These are phyloP conservation scores for Exophiala viscosa DNA, from an alignment of 2,329 filamentous ascomycete species.

Conservation along the genomic window DNA sequence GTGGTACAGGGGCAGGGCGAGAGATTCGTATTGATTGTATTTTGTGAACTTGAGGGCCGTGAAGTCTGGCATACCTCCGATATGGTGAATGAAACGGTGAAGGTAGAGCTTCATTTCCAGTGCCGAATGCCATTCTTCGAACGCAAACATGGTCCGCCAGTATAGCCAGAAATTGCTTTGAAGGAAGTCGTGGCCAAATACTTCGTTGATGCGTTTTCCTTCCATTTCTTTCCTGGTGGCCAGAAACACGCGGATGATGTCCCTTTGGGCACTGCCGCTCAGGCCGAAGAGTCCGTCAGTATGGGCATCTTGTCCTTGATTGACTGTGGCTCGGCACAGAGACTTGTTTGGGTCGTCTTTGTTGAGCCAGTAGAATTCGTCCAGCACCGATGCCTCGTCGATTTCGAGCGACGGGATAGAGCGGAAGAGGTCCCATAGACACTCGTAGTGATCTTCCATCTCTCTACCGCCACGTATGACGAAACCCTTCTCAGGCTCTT, in stretches of 20 bases:
- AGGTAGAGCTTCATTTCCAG: conserved; percentile 31
- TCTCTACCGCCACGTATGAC: conserved; percentile 36
- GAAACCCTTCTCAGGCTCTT: conserved; percentile 35
- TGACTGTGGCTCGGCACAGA: conserved; percentile 9
- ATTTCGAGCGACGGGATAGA: conserved; percentile 31
- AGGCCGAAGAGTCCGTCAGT: conserved; percentile 11
- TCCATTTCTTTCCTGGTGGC: conserved; percentile 28
- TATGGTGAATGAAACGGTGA: conserved; percentile 26
- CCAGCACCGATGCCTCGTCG: conserved; percentile 11
- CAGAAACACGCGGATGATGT: conserved; percentile 10
- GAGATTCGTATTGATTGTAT: conserved; percentile 31
- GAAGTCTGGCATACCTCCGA: conserved; percentile 23
- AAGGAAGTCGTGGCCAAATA: conserved; percentile 29
- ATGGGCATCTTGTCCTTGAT: conserved; percentile 12
- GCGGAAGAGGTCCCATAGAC: conserved; percentile 35
- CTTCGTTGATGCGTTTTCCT: conserved; percentile 32
- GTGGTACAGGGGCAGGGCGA: conserved; percentile 27
- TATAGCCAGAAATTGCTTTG: conserved; percentile 30
- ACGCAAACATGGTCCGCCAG: conserved; percentile 31
- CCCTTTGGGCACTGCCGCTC: conserved; percentile 5
- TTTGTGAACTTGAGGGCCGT: conserved; percentile 25
- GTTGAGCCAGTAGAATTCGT: conserved; percentile 19
- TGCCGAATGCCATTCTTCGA: conserved; percentile 32
- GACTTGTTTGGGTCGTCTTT: conserved; percentile 16
- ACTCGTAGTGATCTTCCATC: conserved; percentile 35